A percentile compares a stretch with the other conserved stretches of the same genome.
phyloP scores from a whole-genome alignment of 2,329 filamentous ascomycete species.

The Macroventuria anomochaeta region DNA sequence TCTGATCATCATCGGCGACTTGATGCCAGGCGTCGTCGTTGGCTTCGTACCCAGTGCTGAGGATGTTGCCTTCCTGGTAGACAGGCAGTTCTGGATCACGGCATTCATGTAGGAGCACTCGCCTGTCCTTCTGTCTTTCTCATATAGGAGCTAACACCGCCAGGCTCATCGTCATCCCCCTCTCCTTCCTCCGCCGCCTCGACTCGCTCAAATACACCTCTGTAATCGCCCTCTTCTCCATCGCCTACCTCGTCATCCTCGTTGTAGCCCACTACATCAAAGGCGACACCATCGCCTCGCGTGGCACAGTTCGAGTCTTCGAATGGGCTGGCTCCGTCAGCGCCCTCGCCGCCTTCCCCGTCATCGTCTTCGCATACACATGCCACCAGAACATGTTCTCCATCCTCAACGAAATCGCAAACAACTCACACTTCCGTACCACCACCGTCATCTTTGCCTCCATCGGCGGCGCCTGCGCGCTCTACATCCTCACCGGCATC shows the following conservation, averaged over 20 bases:
- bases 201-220: slow-evolving; percentile 98
- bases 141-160: slow-evolving; percentile 21
- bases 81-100: slow-evolving; percentile 97
- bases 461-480: slow-evolving; percentile 83
- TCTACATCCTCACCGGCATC: slow-evolving; percentile 91
- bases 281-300: slow-evolving; percentile 75
- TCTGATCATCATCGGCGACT: slow-evolving; percentile 96
- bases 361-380: slow-evolving; percentile 99
- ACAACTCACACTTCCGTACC: slow-evolving; percentile 80
- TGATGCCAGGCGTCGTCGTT: slow-evolving; percentile 92
- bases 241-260: slow-evolving; percentile 90
- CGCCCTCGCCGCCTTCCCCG: slow-evolving; percentile 84
- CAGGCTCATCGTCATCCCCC: slow-evolving; percentile 87
- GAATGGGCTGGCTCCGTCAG: slow-evolving; percentile 80
- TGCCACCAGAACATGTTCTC: slow-evolving; percentile 99
- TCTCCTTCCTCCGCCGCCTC: slow-evolving; percentile 87
- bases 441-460: slow-evolving; percentile 80
- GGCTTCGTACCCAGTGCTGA: slow-evolving; percentile 74
- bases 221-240: slow-evolving; percentile 86
- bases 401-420: slow-evolving; percentile 90
- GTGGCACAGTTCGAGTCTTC: slow-evolving; percentile 77
- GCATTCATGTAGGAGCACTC: slow-evolving; percentile 78
- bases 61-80: slow-evolving; percentile 75
- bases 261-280: slow-evolving; percentile 89
- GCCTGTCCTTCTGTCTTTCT: background rate